These are phyloP conservation scores for Clarireedia sp. DNA, from an alignment of 2,329 filamentous ascomycete genomes.

Conservation along the genomic window DNA sequence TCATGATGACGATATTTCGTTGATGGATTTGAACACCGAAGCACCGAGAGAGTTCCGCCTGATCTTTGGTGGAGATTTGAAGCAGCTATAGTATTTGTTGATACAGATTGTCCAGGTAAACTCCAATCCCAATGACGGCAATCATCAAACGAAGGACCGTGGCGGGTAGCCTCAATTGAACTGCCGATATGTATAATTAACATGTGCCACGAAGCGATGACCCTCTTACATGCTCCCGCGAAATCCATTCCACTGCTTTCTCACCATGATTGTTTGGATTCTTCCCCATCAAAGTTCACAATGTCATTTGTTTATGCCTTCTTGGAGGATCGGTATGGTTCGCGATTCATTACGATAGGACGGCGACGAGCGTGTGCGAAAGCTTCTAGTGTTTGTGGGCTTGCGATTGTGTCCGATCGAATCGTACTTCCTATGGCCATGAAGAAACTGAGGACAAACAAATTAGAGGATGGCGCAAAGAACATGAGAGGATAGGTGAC, in stretches of 20 bases:
- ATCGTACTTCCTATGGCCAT: constrained; percentile 99
- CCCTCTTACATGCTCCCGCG: too few relatives aligned
- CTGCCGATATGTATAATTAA: neutral
- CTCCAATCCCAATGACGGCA: constrained; percentile 2
- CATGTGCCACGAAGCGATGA: neutral
- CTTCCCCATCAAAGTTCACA: neutral
- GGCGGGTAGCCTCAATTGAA: neutral
- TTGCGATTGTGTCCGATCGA: constrained; percentile 65
- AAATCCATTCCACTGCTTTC: too few relatives aligned
- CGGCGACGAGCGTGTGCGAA: constrained; percentile 67
- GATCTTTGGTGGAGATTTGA: neutral
- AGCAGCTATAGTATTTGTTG: neutral
- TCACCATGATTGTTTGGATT: neutral
- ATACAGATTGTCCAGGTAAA: constrained; percentile 2
- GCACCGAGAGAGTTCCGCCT: neutral
- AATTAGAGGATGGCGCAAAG: neutral
- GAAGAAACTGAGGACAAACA: constrained; percentile 61
- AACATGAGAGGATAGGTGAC: constrained; percentile 17
- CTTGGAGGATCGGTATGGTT: constrained; percentile 14
- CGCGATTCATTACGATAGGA: constrained; percentile 55
- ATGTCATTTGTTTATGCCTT: neutral
- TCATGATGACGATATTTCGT: too few relatives aligned
- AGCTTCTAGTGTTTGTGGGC: constrained; percentile 64
- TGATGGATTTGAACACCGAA: too few relatives aligned
- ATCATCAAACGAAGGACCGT: constrained; percentile 1